These are phyloP conservation scores for Hymenoscyphus infarciens DNA, from an alignment of 2,329 filamentous ascomycete genomes.

Conservation along the genomic window DNA sequence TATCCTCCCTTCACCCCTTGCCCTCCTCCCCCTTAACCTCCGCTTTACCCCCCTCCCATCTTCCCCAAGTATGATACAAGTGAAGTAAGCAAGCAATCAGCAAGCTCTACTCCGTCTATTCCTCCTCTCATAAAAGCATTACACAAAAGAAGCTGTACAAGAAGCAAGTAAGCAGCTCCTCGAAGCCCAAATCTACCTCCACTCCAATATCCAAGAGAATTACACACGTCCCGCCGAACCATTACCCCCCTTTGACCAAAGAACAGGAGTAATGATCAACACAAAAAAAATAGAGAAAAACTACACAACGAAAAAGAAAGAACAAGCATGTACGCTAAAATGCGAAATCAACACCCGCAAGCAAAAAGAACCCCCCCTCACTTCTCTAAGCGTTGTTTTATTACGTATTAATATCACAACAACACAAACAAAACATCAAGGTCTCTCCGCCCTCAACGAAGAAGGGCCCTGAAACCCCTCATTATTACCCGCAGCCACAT, in stretches of 20 bases:
- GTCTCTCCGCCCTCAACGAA: background rate
- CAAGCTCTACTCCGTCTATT: background rate
- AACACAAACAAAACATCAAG: background rate
- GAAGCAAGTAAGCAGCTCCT: background rate
- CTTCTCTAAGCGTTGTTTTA: background rate
- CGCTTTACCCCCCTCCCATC: background rate
- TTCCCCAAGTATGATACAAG: background rate
- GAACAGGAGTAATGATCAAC: too few species aligned
- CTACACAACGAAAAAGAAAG: background rate
- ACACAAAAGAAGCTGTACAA: slow-evolving; percentile 1
- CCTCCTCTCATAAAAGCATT: background rate
- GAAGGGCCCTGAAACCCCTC: slow-evolving; percentile 9
- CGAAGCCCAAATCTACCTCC: background rate
- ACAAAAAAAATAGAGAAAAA: too few species aligned
- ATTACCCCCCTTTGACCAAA: background rate
- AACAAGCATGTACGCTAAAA: slow-evolving; percentile 1
- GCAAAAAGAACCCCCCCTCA: too few species aligned
- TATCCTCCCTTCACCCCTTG: background rate
- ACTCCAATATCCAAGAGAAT: background rate
- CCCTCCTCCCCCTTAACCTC: background rate
- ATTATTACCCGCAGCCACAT: slow-evolving; percentile 37
- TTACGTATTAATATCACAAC: background rate
- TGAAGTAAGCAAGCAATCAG: background rate
- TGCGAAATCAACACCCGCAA: background rate
- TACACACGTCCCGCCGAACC: background rate